Base-by-base conservation (phyloP, 176 grass and related monocot genomes). In the Hyparrhenia diplandra region DNA sequence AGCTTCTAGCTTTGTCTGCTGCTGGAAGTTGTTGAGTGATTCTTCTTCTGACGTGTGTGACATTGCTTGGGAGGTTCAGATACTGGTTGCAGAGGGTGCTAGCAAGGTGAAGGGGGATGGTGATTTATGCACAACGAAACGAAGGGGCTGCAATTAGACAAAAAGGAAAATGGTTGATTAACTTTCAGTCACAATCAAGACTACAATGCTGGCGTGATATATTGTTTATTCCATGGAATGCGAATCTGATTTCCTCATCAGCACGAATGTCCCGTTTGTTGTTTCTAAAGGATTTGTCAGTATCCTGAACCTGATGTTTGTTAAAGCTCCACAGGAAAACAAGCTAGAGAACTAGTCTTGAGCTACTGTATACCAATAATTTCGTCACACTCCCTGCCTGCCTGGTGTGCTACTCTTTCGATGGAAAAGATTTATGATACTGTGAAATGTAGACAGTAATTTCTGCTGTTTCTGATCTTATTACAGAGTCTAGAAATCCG, bases 1-100 rank as follows among this genome's bases (percentile, higher is more conserved):
- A 36, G 12, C 72, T 76, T 77, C 77, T 6, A 77, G 66, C 64
- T 81, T 74, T 0, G 86, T 43, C 64, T 92, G 82, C 83, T 86
- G 86, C 79, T 86, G 86, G 62, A 88, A 75, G 29, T 57, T 92
- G 68, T 64, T 83, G 25, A 86, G 86, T 1, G 86, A 92, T 60
- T 88, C 90, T 71, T 92, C 90, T 34, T 88, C 90, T 0, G 83
- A 88, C 23, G 86, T 83, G 79, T 88, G 79, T n/a, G 86, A 83
- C 90, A 92, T 92, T 83, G 62, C 58, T 85, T 82, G 28, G n/a
- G 41, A 31, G 39, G 37, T 63, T 13, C 28, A 59, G 78, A 51
- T 82, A 43, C 25, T 74, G 54, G 54, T 29, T 76, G 25, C 66
- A 85, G 82, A 67, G 49, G 3, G 45, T 85, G 71, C 43, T 41